Conservation (phyloP, 2,329 filamentous ascomycete genomes). For the Fusarium virguliforme region DNA sequence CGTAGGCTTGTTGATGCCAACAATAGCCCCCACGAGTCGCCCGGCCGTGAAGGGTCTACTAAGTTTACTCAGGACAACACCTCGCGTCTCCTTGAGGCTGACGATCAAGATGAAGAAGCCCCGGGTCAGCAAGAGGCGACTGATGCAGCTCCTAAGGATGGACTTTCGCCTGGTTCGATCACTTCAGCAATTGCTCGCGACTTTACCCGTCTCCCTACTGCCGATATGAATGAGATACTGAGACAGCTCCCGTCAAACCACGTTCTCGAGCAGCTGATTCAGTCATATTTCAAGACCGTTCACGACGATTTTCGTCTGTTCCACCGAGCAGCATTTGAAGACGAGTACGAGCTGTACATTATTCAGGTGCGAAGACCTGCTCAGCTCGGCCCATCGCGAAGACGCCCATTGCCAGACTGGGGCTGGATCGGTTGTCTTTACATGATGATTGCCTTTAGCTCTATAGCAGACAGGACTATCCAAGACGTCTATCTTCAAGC, state of each 20-base stretch:
- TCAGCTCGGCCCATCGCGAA: constrained; percentile 20
- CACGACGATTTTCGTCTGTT: constrained; percentile 58
- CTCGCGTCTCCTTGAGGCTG: constrained; percentile 37
- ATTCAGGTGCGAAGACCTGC: constrained; percentile 33
- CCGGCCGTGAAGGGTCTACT: constrained; percentile 5
- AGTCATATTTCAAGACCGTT: constrained; percentile 56
- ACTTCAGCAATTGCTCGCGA: constrained; percentile 51
- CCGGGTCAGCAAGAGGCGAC: constrained; percentile 8
- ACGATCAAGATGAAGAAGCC: constrained; percentile 31
- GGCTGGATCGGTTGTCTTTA: constrained; percentile 58
- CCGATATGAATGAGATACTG: constrained; percentile 53
- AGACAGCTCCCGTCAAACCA: constrained; percentile 49
- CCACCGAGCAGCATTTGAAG: constrained; percentile 55
- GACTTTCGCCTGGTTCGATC: constrained; percentile 49
- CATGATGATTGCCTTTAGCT: constrained; percentile 58
- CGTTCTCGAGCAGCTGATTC: constrained; percentile 53
- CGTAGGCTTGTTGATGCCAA: constrained; percentile 52
- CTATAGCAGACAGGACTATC: constrained; percentile 50
- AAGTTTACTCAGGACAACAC: constrained; percentile 44
- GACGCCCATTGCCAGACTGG: constrained; percentile 47
- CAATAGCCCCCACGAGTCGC: constrained; percentile 18
- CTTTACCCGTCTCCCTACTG: constrained; percentile 47
- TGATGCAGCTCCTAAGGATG: constrained; percentile 29
- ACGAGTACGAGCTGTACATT: constrained; percentile 55
- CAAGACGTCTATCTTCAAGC: too few relatives aligned